Evolutionary conservation across 140 eudicot genomes (phyloP), one percentile per base, ranked within the genome.

Genomic region (Anethum foeniculum): DNA sequence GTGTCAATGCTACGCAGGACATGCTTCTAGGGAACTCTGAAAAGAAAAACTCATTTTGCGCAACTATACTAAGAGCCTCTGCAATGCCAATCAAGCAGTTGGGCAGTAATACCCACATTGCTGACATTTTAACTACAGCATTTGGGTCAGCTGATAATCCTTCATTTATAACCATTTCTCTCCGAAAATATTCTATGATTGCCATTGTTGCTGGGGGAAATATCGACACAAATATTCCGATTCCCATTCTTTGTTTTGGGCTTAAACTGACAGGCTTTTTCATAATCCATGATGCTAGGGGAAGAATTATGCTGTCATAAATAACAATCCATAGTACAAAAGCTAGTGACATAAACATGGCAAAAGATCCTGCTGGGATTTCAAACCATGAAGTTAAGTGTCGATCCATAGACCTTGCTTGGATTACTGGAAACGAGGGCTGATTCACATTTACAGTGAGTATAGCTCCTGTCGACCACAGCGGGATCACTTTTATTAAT

Each of bases 281-380:
- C 32, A 60, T 7, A n/a, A 60, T 60, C 68, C 68, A 60, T n/a
- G 68, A n/a, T 56, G 65, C 65, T 1, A 56, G 27, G 65, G 65
- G 65, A 23, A 56, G 27, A 21, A 56, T 56, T 23, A 56, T 21
- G 28, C 65, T 8, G 65, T 56, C 65, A 56, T 56, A 56, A 56
- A n/a, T n/a, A 64, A 12, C 71, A 64, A 64, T 36, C 71, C 71
- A 64, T 9, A 64, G 38, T 10, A 64, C 12, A 28, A 64, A 28
- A 64, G 19, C 16, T n/a, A 64, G 34, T n/a, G 19, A 2, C 15
- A 28, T 28, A 64, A 64, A 64, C 36, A n/a, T 27, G 7, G 18
- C 41, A 67, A 67, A 67, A 67, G 73, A 67, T 30, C 73, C 73
- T 67, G 73, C 73, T 67, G 73, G 73, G 71, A 81, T 49, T 5